Percentiles rank a stretch among this genome's conserved stretches.
phyloP scores from a whole-genome alignment of 305 asterid species.

The Rubia tinctorum region DNA sequence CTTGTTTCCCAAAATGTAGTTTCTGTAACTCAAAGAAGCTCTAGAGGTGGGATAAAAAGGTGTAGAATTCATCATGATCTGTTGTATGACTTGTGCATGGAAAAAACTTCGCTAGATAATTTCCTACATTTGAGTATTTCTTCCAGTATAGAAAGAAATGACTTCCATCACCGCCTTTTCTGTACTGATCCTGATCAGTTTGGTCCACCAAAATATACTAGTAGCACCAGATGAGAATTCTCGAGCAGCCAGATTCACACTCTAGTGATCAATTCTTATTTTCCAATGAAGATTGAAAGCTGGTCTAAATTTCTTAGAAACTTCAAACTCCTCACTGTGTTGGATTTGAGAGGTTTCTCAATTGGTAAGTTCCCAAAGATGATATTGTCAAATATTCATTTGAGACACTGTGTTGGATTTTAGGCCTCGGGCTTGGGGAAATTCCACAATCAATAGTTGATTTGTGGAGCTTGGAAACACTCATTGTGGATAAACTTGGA shows the following conservation, averaged over 20 bases:
- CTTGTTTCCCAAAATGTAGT: conserved; percentile 5
- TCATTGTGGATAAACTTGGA: background rate
- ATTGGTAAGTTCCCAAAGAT: background rate
- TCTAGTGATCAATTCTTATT: background rate
- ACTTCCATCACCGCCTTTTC: conserved; percentile 10
- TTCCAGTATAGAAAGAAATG: background rate
- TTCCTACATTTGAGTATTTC: background rate
- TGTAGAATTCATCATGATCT: conserved; percentile 15
- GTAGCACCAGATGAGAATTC: background rate
- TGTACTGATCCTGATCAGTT: too few relatives aligned
- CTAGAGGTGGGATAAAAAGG: background rate
- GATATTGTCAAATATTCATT: background rate
- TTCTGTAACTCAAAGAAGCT: background rate
- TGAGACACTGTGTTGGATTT: background rate
- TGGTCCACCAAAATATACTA: too few relatives aligned
- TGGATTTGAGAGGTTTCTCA: background rate
- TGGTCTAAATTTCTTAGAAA: background rate
- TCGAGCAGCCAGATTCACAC: background rate
- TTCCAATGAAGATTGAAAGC: background rate
- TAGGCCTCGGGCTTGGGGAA: too few relatives aligned
- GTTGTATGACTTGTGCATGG: conserved; percentile 8
- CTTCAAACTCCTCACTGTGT: background rate
- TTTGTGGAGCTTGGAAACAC: background rate
- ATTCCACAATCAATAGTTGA: background rate
- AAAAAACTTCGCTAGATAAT: conserved; percentile 10